Evolutionary conservation across 192 early-diverging fungal genomes (phyloP).

Genomic region (Coemansia asiatica): DNA sequence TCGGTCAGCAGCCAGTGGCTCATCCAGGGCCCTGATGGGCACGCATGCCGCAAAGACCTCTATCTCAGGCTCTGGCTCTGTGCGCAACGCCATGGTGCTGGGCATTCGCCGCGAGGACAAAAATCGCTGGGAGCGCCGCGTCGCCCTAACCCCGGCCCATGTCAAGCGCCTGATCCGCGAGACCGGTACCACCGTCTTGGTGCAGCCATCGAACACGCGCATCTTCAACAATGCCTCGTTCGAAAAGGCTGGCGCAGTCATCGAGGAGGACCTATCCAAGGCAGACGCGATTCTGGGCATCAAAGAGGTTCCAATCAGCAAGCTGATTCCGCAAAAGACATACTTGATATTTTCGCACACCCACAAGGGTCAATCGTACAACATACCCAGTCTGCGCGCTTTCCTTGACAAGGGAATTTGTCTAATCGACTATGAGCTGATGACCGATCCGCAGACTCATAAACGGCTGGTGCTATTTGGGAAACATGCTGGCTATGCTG

Average conservation of each 20-base stretch:
- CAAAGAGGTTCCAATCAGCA: constrained; percentile 87
- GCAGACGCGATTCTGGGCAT: constrained; percentile 95
- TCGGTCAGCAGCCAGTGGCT: neutral
- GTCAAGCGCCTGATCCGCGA: constrained; percentile 83
- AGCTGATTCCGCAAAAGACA: constrained; percentile 84
- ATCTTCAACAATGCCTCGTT: constrained; percentile 88
- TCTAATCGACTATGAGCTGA: constrained; percentile 94
- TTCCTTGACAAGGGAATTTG: constrained; percentile 90
- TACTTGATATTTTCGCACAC: constrained; percentile 97
- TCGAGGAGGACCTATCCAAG: constrained; percentile 82
- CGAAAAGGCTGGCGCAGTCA: constrained; percentile 74
- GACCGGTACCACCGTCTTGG: constrained; percentile 76
- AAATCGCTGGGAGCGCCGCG: constrained; percentile 95
- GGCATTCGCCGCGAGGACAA: constrained; percentile 95
- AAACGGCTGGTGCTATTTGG: constrained; percentile 90
- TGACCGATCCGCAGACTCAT: constrained; percentile 68
- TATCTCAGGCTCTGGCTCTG: neutral
- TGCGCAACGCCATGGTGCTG: constrained; percentile 49
- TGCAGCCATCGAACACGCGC: constrained; percentile 92
- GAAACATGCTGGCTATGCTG: constrained; percentile 91
- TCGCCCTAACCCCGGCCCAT: constrained; percentile 83
- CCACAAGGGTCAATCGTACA: constrained; percentile 94
- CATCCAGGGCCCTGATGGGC: constrained; percentile 9
- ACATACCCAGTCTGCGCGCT: constrained; percentile 85
- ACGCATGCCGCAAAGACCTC: constrained; percentile 16